These are phyloP conservation scores for Polymyxa betae DNA, from an alignment of 208 protist genomes.

Conservation along the genomic window DNA sequence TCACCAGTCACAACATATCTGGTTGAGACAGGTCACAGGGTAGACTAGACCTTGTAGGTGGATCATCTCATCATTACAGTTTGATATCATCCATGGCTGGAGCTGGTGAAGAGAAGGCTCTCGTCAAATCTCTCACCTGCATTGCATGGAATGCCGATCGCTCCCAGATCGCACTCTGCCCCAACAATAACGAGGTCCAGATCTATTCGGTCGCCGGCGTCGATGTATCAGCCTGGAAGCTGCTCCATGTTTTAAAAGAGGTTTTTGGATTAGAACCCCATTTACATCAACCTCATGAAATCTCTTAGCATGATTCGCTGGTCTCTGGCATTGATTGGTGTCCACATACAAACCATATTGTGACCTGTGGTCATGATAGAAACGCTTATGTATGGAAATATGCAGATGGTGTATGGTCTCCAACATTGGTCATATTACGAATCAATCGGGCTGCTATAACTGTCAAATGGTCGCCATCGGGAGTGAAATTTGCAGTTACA, in stretches of 20 bases:
- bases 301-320: slow-evolving; percentile 78
- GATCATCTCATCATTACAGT: too few relatives aligned
- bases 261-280: not conserved
- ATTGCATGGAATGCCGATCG: slow-evolving; percentile 81
- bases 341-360: slow-evolving; percentile 78
- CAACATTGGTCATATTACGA: slow-evolving; percentile 82
- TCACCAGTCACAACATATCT: too few relatives aligned
- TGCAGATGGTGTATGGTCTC: slow-evolving; percentile 77
- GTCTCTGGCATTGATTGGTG: slow-evolving; percentile 86
- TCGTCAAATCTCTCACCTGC: slow-evolving; percentile 72
- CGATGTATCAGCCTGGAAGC: not conserved
- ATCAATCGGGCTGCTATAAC: slow-evolving; percentile 72
- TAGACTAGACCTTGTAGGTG: too few relatives aligned
- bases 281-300: not conserved
- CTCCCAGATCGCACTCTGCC: slow-evolving; percentile 77
- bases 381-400: slow-evolving; percentile 90
- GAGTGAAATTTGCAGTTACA: slow-evolving; percentile 85
- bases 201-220: slow-evolving; percentile 72
- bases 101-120: not conserved
- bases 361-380: slow-evolving; percentile 85
- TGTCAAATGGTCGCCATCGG: slow-evolving; percentile 63
- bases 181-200: slow-evolving; percentile 78
- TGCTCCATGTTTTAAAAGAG: slow-evolving; percentile 50
- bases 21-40: too few relatives aligned
- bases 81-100: not conserved